Evolutionary conservation across 352 stramenopile genomes (phyloP), one percentile per base, ranked within the genome.

Genomic region (Thalassiosira delicatula): DNA sequence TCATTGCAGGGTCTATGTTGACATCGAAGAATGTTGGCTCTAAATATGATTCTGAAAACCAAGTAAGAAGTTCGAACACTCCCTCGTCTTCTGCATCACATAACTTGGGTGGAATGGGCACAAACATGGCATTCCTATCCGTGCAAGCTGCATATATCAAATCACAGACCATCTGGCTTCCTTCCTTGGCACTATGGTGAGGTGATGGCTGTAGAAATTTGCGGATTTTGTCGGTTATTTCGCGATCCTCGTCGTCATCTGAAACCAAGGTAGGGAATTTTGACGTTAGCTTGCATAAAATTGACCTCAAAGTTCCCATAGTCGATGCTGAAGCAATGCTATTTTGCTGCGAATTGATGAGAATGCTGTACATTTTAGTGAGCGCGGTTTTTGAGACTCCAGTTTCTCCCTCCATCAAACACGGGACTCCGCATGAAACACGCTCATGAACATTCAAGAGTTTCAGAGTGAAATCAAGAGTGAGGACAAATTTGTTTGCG

Each of bases 301-400:
- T 76, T 32, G 23, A 59, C 23, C 66, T 30, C 25, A 84, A 56
- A 62, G 40, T 44, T 17, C 59, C n/a, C 21, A 42, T 11, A 17
- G 80, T 87, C 49, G 76, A 81, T 61, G 21, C n/a, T 57, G 37
- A 72, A 33, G 75, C 80, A 27, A 68, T n/a, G 12, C 49, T 71
- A 19, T 56, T 63, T 70, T 81, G 61, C 11, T 71, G 56, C 7
- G 74, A 78, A 57, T 90, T 90, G 21, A 89, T 35, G 14, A 90
- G 63, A 73, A 79, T 73, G 33, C 79, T 86, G 37, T 88, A 86
- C 79, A 91, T 91, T 53, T 81, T 76, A 4, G 83, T 85, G 12
- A 91, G 32, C 8, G 83, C 81, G 35, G 85, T 91, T 65, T 91
- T 91, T 0, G 76, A 87, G 17, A 91, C 85, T 49, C 85, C 85